These are phyloP conservation scores for Postia placenta DNA, from an alignment of 768 basidiomycete species.

Conservation along the genomic window DNA sequence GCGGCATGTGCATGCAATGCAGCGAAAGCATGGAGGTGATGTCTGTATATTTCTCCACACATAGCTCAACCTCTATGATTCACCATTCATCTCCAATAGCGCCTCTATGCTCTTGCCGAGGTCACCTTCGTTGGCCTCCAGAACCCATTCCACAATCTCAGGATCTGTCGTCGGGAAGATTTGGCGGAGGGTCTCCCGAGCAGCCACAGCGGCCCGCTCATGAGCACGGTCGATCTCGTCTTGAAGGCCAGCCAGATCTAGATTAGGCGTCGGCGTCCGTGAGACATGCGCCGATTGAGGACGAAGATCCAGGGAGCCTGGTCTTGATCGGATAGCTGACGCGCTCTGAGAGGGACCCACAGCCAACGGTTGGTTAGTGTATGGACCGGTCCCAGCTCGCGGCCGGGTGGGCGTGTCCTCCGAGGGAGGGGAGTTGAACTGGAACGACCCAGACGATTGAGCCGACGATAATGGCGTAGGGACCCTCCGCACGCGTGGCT, in stretches of 20 bases:
- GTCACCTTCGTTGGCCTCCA: slow-evolving; percentile 87
- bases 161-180: slow-evolving; percentile 83
- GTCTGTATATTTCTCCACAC: not conserved
- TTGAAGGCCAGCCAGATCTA: slow-evolving; percentile 67
- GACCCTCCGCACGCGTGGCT: slow-evolving; percentile 56
- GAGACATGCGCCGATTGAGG: slow-evolving; percentile 38
- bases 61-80: slow-evolving; percentile 6
- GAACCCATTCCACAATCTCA: slow-evolving; percentile 83
- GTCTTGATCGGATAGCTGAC: slow-evolving; percentile 17
- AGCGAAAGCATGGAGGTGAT: not conserved
- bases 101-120: slow-evolving; percentile 86
- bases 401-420: slow-evolving; percentile 47
- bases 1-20: not conserved
- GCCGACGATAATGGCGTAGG: slow-evolving; percentile 15
- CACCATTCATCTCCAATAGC: slow-evolving; percentile 64
- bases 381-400: slow-evolving; percentile 26
- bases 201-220: slow-evolving; percentile 63
- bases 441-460: slow-evolving; percentile 22
- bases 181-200: slow-evolving; percentile 72
- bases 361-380: slow-evolving; percentile 42
- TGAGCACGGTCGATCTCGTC: slow-evolving; percentile 76
- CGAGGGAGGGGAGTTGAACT: slow-evolving; percentile 30
- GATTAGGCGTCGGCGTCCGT: slow-evolving; percentile 60
- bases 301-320: slow-evolving; percentile 23
- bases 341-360: slow-evolving; percentile 41